Percentiles rank a stretch among this genome's conserved stretches.
phyloP scores from a whole-genome alignment of 1,139 yeast genomes.

The Yamadazyma atlantica region DNA sequence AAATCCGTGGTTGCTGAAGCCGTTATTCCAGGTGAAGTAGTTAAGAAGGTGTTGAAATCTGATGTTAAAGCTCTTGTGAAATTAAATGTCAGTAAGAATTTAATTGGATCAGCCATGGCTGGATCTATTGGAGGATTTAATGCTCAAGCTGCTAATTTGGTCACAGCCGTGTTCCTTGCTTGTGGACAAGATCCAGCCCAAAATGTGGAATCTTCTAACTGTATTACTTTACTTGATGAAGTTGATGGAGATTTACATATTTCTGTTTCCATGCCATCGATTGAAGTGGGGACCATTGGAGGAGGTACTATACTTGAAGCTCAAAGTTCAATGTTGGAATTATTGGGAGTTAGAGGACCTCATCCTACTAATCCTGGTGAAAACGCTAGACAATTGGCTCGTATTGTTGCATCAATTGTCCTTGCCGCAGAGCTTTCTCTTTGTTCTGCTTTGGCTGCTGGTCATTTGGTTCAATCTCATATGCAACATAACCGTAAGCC shows the following conservation, averaged over 20 bases:
- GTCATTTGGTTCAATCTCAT: conserved; percentile 96
- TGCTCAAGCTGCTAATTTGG: conserved; percentile 96
- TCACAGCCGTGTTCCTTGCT: conserved; percentile 91
- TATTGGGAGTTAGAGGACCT: conserved; percentile 94
- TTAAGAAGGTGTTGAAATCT: conserved; percentile 78
- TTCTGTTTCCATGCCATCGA: conserved; percentile 97
- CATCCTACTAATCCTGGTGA: conserved; percentile 93
- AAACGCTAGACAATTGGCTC: conserved; percentile 94
- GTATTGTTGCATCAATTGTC: conserved; percentile 90
- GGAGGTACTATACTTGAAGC: conserved; percentile 98
- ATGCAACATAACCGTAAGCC: conserved; percentile 89
- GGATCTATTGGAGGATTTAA: conserved; percentile 98
- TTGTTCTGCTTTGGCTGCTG: conserved; percentile 95
- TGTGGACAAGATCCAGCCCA: conserved; percentile 99
- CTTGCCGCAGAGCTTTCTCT: conserved; percentile 95
- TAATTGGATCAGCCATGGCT: conserved; percentile 97
- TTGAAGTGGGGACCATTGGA: conserved; percentile 98
- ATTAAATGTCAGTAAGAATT: conserved; percentile 81
- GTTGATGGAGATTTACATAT: conserved; percentile 77
- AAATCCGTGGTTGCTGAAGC: conserved; percentile 99
- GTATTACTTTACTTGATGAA: conserved; percentile 87
- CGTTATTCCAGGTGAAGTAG: conserved; percentile 77
- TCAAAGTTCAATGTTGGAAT: conserved; percentile 93
- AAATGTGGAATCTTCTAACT: conserved; percentile 94
- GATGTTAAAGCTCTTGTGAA: conserved; percentile 92